phyloP scores from a whole-genome alignment of 78 protist genomes.

The Dictyostelium brefeldianum region DNA sequence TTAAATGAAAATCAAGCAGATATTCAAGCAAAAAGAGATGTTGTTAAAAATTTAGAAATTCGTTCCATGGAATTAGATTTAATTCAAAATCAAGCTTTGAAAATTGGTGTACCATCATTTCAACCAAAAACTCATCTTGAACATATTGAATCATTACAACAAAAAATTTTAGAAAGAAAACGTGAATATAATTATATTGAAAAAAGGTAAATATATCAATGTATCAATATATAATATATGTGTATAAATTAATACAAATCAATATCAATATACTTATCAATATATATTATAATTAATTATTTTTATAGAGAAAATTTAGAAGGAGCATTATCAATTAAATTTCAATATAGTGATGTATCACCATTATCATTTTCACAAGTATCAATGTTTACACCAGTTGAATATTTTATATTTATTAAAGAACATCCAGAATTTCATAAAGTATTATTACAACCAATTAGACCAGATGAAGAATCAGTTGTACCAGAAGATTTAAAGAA shows the following conservation, averaged over 20 bases:
- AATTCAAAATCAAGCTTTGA: constrained; percentile 58
- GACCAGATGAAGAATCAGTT: neutral
- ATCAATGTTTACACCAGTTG: constrained; percentile 38
- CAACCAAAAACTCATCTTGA: constrained; percentile 59
- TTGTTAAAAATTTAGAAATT: constrained; percentile 38
- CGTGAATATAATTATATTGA: constrained; percentile 15
- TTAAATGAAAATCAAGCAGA: constrained; percentile 29
- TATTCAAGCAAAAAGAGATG: constrained; percentile 57
- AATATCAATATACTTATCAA: neutral
- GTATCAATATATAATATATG: too few relatives aligned
- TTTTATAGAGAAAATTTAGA: constrained; percentile 50
- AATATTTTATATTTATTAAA: constrained; percentile 36
- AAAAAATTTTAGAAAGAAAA: constrained; percentile 22
- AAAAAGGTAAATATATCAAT: constrained; percentile 66
- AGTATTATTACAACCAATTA: neutral
- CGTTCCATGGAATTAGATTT: constrained; percentile 48
- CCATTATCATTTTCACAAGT: constrained; percentile 50
- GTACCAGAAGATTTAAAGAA: neutral
- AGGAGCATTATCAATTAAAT: constrained; percentile 8
- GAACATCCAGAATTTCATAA: constrained; percentile 75
- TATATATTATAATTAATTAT: neutral
- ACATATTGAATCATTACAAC: neutral
- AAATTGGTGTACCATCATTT: constrained; percentile 73
- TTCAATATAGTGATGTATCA: constrained; percentile 27
- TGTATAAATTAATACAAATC: too few relatives aligned